phyloP scores from a whole-genome alignment of 306 rosid species.

The Ceratonia siliqua region DNA sequence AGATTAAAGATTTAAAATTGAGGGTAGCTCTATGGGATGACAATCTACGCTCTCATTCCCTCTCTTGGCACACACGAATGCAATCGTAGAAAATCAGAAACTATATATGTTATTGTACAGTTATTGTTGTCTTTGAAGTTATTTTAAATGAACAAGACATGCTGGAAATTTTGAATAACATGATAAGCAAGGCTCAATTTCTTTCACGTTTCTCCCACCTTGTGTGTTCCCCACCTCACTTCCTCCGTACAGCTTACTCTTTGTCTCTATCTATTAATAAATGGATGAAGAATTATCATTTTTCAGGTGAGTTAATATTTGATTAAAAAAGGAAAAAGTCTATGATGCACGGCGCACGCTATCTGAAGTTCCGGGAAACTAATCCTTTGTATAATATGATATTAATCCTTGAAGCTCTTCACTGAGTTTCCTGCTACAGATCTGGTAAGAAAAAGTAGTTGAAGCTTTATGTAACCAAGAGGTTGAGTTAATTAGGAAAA shows the following conservation, averaged over 20 bases:
- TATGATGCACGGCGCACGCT: not conserved
- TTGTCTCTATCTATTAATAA: not conserved
- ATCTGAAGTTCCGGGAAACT: not conserved
- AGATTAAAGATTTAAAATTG: not conserved
- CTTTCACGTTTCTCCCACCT: conserved; percentile 38
- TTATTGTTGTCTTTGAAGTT: not conserved
- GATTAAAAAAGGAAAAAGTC: not conserved
- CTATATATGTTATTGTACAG: not conserved
- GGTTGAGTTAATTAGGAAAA: not conserved
- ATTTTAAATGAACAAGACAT: conserved; percentile 7
- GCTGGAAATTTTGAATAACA: conserved; percentile 11
- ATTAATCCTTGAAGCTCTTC: not conserved
- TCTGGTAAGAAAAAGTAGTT: not conserved
- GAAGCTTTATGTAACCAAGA: conserved; percentile 1
- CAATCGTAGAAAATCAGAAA: not conserved
- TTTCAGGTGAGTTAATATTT: not conserved
- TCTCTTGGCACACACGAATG: not conserved
- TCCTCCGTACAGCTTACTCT: not conserved
- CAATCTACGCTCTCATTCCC: not conserved
- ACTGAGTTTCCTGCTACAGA: not conserved
- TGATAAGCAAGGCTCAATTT: not conserved
- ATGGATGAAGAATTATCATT: conserved; percentile 16
- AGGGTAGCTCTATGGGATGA: not conserved
- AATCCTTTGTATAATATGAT: not conserved
- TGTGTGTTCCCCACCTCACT: not conserved